phyloP scores from a whole-genome alignment of 192 early-diverging fungal species.

The Mortierella hygrophila region DNA sequence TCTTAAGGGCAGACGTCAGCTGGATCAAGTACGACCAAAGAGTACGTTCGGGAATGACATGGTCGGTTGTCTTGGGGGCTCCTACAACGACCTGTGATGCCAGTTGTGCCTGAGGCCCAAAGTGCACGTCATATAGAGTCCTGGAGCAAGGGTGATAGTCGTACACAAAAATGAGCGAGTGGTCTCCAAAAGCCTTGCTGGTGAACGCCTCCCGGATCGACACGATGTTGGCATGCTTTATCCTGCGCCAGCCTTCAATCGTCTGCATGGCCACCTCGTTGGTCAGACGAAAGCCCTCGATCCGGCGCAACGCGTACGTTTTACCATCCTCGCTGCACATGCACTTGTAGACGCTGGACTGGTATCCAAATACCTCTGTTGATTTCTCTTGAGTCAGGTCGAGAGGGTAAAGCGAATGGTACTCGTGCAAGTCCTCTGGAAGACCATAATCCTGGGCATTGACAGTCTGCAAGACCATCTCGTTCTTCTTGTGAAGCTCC shows the following conservation, averaged over 20 bases:
- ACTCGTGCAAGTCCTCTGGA: constrained; percentile 88
- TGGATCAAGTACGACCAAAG: constrained; percentile 90
- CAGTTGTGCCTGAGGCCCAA: constrained; percentile 66
- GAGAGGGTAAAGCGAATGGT: constrained; percentile 85
- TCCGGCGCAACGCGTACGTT: constrained; percentile 85
- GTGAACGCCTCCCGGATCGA: constrained; percentile 95
- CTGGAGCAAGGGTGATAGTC: constrained; percentile 91
- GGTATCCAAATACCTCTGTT: constrained; percentile 74
- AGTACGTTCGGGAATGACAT: constrained; percentile 72
- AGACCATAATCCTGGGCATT: constrained; percentile 71
- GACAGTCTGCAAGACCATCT: constrained; percentile 64
- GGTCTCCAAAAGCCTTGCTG: constrained; percentile 95
- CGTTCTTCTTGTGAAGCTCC: constrained; percentile 78
- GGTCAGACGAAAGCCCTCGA: constrained; percentile 82
- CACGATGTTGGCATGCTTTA: constrained; percentile 87
- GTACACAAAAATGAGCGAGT: constrained; percentile 96
- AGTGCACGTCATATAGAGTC: constrained; percentile 79
- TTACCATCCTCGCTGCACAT: constrained; percentile 87
- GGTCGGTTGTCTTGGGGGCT: constrained; percentile 39
- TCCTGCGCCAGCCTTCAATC: constrained; percentile 87
- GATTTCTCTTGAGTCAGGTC: constrained; percentile 68
- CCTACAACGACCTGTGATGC: constrained; percentile 52
- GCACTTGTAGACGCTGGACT: constrained; percentile 87
- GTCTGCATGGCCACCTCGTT: constrained; percentile 86
- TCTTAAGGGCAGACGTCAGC: constrained; percentile 80